Evolutionary conservation across 2,329 filamentous ascomycete species (phyloP).

Genomic region (Monilinia fructigena): DNA sequence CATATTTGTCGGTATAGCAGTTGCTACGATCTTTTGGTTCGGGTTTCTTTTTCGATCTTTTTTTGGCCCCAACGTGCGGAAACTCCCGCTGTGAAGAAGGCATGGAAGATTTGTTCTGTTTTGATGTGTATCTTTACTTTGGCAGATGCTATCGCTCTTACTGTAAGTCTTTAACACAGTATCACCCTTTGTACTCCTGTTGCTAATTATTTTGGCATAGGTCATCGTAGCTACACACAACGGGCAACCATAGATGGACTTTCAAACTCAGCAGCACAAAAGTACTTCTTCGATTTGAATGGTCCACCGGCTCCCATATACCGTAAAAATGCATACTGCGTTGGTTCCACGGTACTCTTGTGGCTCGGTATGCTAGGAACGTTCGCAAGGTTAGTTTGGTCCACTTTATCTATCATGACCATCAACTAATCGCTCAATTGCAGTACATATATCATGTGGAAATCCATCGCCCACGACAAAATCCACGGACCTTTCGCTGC

Average conservation of each 20-base stretch:
- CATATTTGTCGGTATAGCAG: constrained; percentile 56
- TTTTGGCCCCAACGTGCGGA: constrained; percentile 59
- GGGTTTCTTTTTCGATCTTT: constrained; percentile 61
- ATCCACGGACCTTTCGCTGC: constrained; percentile 36
- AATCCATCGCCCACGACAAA: constrained; percentile 41
- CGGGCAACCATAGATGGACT: constrained; percentile 48
- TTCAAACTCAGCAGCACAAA: constrained; percentile 33
- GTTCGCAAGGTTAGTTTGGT: constrained; percentile 44
- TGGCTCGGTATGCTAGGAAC: constrained; percentile 53
- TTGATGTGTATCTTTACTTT: constrained; percentile 49
- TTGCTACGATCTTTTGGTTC: constrained; percentile 59
- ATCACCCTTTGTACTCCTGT: neutral
- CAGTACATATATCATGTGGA: constrained; percentile 42
- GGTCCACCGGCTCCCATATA: constrained; percentile 46
- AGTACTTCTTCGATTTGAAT: constrained; percentile 39
- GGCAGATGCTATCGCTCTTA: constrained; percentile 50
- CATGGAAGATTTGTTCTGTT: constrained; percentile 54
- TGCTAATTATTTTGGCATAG: constrained; percentile 27
- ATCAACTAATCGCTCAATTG: neutral
- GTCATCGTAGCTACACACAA: constrained; percentile 49
- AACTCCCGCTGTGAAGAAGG: constrained; percentile 47
- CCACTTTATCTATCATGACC: neutral
- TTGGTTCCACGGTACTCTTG: constrained; percentile 52
- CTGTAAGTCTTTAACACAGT: constrained; percentile 35
- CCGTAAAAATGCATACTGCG: constrained; percentile 48